Evolutionary conservation across 2,329 filamentous ascomycete genomes (phyloP).

Genomic region (Claviceps spartinae): DNA sequence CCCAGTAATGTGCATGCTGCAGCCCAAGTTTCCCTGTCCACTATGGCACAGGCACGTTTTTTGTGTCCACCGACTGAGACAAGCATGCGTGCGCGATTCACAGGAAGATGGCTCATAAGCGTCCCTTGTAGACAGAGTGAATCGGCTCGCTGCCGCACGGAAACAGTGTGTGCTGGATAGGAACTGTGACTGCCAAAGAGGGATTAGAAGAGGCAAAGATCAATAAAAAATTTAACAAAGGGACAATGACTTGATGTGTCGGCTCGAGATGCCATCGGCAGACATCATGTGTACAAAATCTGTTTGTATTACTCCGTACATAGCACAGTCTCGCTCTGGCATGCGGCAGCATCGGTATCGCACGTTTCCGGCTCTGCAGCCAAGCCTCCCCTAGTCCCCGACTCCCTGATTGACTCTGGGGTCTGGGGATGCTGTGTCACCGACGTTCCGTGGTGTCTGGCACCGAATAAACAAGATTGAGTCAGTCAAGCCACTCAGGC

Average conservation of each 20-base stretch:
- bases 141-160: not conserved
- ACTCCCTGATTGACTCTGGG: not conserved
- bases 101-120: not conserved
- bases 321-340: not conserved
- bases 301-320: too few species aligned
- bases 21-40: not conserved
- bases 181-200: too few species aligned
- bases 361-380: not conserved
- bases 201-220: too few species aligned
- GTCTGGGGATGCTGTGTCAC: too few species aligned
- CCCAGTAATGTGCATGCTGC: too few species aligned
- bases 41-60: not conserved
- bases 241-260: too few species aligned
- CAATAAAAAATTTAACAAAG: too few species aligned
- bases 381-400: not conserved
- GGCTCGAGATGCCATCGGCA: not conserved
- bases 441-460: too few species aligned
- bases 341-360: not conserved
- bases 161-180: too few species aligned
- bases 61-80: not conserved
- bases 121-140: not conserved
- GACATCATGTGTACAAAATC: not conserved
- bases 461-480: too few species aligned
- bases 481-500: too few species aligned
- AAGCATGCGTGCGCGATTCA: not conserved